phyloP scores from a whole-genome alignment of 176 grass and related monocot genomes.

The Bonia amplexicaulis region DNA sequence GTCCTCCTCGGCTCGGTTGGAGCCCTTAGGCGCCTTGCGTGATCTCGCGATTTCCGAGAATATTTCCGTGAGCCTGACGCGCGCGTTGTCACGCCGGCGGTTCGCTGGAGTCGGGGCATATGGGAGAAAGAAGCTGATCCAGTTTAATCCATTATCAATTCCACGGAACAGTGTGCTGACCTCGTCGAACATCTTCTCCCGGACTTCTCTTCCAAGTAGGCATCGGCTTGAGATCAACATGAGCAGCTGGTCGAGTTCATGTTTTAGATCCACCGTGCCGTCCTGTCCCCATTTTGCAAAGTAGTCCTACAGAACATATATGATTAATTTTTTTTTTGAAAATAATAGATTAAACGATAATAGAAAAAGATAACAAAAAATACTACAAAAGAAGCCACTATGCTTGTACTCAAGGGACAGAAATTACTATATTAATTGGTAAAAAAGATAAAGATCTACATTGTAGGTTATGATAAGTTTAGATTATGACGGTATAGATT shows the following conservation, averaged over 20 bases:
- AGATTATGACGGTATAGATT: no score
- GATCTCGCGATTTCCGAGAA: slow-evolving; percentile 52
- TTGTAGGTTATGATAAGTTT: no score
- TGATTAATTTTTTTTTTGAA: no score
- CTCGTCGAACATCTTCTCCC: slow-evolving; percentile 46
- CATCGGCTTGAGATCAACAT: slow-evolving; percentile 40
- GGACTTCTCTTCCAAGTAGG: slow-evolving; percentile 47
- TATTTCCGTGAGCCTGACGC: slow-evolving; percentile 42
- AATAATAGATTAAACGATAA: no score
- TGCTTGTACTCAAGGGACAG: no score
- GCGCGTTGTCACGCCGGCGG: slow-evolving; percentile 40
- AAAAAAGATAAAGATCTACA: no score
- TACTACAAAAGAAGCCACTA: no score
- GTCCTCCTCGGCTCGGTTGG: slow-evolving; percentile 4
- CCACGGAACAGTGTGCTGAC: slow-evolving; percentile 39
- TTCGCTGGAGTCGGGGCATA: slow-evolving; percentile 51
- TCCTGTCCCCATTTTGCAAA: slow-evolving; percentile 56
- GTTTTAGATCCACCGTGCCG: slow-evolving; percentile 51
- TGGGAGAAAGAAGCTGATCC: slow-evolving; percentile 45
- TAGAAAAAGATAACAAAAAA: no score
- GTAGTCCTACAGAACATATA: slow-evolving; percentile 21
- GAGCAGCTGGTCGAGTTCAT: slow-evolving; percentile 50
- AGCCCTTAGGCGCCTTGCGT: neutral
- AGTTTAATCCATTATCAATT: slow-evolving; percentile 45
- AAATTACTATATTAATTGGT: no score